A percentile compares a stretch with the other conserved stretches of the same genome.
These are phyloP conservation scores for Lobosporangium transversale DNA, from an alignment of 192 early-diverging fungal species.

Conservation along the genomic window DNA sequence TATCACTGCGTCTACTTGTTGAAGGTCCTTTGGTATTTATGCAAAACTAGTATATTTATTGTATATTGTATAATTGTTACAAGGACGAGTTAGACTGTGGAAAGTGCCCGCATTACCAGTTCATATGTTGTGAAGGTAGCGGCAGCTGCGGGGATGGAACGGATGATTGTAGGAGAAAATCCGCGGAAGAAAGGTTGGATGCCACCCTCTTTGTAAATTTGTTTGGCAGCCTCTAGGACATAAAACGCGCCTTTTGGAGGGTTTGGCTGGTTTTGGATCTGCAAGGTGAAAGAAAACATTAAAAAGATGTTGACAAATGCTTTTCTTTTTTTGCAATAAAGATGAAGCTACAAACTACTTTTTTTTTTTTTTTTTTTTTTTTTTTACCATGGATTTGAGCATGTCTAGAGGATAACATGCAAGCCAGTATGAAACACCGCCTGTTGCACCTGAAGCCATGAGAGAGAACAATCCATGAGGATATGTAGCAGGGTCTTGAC, in stretches of 20 bases:
- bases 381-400: constrained; percentile 74
- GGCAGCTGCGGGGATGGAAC: constrained; percentile 79
- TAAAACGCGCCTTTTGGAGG: constrained; percentile 72
- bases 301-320: background rate
- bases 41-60: constrained; percentile 7
- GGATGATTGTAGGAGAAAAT: constrained; percentile 65
- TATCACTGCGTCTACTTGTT: too few relatives aligned
- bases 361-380: background rate
- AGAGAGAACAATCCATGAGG: constrained; percentile 57
- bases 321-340: background rate
- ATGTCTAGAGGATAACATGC: constrained; percentile 89
- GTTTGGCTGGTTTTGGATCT: constrained; percentile 69
- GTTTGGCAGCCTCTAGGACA: constrained; percentile 60
- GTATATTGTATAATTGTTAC: constrained; percentile 4
- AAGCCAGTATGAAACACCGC: constrained; percentile 84
- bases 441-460: constrained; percentile 83
- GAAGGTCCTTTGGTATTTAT: too few relatives aligned
- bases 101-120: constrained; percentile 60
- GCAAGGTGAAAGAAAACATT: background rate
- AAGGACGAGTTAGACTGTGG: constrained; percentile 5
- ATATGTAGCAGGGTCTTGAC: constrained; percentile 61
- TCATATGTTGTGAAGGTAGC: constrained; percentile 84
- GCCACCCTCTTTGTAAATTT: constrained; percentile 68
- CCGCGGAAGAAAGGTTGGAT: constrained; percentile 72
- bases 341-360: background rate